These are phyloP conservation scores for Naematelia encephala DNA, from an alignment of 768 basidiomycete species.

Conservation along the genomic window DNA sequence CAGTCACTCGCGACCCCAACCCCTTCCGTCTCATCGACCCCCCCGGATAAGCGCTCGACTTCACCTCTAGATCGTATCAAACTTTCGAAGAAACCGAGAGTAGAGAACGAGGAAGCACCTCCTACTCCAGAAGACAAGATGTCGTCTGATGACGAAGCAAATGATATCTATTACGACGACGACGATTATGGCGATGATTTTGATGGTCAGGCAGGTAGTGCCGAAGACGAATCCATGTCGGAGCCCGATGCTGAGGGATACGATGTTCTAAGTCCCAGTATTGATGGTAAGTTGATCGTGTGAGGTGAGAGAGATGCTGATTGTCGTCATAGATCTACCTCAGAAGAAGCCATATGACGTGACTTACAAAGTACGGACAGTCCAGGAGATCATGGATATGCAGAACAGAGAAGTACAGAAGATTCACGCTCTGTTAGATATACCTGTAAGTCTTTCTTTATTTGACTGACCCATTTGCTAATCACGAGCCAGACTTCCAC, in stretches of 20 bases:
- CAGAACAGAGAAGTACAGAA: conserved; percentile 79
- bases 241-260: conserved; percentile 40
- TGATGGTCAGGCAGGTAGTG: conserved; percentile 19
- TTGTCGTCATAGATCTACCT: conserved; percentile 22
- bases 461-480: not conserved
- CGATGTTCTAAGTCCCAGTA: conserved; percentile 42
- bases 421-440: conserved; percentile 79
- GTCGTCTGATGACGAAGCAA: conserved; percentile 39
- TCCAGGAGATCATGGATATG: conserved; percentile 68
- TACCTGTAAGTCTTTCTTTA: conserved; percentile 68
- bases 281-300: conserved; percentile 44
- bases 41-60: conserved; percentile 1
- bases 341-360: conserved; percentile 64
- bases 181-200: conserved; percentile 29
- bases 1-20: conserved; percentile 8
- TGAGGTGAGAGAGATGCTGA: not conserved
- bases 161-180: conserved; percentile 27
- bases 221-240: conserved; percentile 37
- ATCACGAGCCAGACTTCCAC: conserved; percentile 62
- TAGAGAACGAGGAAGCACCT: not conserved
- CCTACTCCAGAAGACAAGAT: conserved; percentile 11
- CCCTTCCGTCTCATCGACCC: not conserved
- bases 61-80: not conserved
- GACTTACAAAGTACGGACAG: conserved; percentile 72
- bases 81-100: conserved; percentile 3